Evolutionary conservation across 371 early-diverging fungal genomes (phyloP).

Genomic region (Synchytrium microbalum): DNA sequence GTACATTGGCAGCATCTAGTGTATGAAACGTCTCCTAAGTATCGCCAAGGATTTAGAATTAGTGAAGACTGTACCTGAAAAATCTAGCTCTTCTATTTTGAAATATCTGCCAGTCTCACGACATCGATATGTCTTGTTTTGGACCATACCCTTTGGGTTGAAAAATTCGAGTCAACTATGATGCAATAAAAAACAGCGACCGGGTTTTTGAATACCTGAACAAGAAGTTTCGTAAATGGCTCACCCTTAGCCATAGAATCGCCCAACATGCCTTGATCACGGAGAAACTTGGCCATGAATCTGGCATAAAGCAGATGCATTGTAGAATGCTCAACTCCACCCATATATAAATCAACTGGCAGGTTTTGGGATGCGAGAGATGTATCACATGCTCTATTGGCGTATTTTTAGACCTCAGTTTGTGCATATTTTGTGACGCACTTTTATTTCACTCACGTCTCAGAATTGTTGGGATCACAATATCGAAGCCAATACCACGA

Average conservation of each 20-base stretch:
- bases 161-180: not conserved
- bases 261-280: slow-evolving; percentile 37
- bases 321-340: slow-evolving; percentile 91
- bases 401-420: not conserved
- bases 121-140: slow-evolving; percentile 75
- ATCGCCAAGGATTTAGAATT: not conserved
- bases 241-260: slow-evolving; percentile 46
- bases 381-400: slow-evolving; percentile 49
- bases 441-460: slow-evolving; percentile 8
- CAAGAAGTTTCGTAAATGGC: slow-evolving; percentile 76
- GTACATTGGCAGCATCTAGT: slow-evolving; percentile 45
- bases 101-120: slow-evolving; percentile 70
- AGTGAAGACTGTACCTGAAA: slow-evolving; percentile 31
- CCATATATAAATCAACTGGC: slow-evolving; percentile 90
- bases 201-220: slow-evolving; percentile 56
- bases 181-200: no score
- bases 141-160: slow-evolving; percentile 82
- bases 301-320: slow-evolving; percentile 90
- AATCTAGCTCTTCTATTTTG: slow-evolving; percentile 66
- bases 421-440: slow-evolving; percentile 7
- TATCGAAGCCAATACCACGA: slow-evolving; percentile 91
- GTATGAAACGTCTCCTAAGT: not conserved
- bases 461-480: slow-evolving; percentile 64
- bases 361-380: slow-evolving; percentile 39
- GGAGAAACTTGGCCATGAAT: slow-evolving; percentile 78